Evolutionary conservation across 2,329 filamentous ascomycete genomes (phyloP).

Genomic region (Apiospora arundinis): DNA sequence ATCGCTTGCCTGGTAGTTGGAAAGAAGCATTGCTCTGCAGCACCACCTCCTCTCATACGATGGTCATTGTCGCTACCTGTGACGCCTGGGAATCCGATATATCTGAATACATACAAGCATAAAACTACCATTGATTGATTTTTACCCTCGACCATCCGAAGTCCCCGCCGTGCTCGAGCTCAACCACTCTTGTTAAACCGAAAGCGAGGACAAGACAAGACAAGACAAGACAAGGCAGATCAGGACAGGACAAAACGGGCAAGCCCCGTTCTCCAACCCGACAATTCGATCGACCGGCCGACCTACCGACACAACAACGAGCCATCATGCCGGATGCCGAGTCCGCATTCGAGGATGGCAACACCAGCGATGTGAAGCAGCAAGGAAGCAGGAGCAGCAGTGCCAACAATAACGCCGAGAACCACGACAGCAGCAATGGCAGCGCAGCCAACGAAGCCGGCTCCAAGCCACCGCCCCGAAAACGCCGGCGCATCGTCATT

Average conservation of each 20-base stretch:
- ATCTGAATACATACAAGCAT: background rate
- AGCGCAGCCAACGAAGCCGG: conserved; percentile 2
- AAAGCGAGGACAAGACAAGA: background rate
- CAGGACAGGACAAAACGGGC: background rate
- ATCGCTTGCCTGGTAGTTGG: conserved; percentile 1
- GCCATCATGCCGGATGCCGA: conserved; percentile 9
- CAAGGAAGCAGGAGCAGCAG: conserved; percentile 16
- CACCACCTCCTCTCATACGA: conserved; percentile 13
- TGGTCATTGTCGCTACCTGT: conserved; percentile 3
- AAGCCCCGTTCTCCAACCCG: conserved; percentile 4
- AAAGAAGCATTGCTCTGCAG: conserved; percentile 6
- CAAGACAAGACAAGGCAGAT: background rate
- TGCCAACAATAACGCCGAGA: background rate
- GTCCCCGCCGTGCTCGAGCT: background rate
- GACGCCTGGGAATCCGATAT: background rate
- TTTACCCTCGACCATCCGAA: background rate
- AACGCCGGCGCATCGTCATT: conserved; percentile 65
- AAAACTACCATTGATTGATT: background rate
- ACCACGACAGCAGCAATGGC: conserved; percentile 2
- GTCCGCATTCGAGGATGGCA: conserved; percentile 8
- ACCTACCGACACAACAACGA: background rate
- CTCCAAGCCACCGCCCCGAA: conserved; percentile 52
- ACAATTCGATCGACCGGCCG: background rate
- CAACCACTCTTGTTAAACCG: background rate
- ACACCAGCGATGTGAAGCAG: conserved; percentile 15